phyloP scores from a whole-genome alignment of 108 stramenopile genomes.

The Cyclotella cryptica region DNA sequence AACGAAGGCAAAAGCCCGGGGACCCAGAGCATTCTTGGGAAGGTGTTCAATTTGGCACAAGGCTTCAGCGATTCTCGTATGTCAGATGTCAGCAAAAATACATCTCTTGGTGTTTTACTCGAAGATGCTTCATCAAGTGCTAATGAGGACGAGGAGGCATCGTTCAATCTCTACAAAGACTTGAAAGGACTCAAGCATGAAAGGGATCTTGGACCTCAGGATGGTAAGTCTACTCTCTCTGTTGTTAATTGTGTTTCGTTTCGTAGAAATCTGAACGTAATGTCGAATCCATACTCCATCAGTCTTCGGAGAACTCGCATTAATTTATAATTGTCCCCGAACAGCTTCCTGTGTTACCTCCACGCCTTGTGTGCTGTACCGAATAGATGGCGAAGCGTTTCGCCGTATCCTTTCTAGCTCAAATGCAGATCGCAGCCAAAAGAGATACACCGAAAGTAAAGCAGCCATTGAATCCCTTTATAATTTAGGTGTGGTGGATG shows the following conservation, averaged over 20 bases:
- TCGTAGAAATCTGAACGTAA: background rate
- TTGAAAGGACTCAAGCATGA: conserved; percentile 42
- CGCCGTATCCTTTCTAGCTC: conserved; percentile 54
- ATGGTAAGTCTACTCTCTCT: background rate
- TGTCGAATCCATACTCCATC: background rate
- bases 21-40: conserved; percentile 19
- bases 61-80: conserved; percentile 22
- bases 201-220: conserved; percentile 45
- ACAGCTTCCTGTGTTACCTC: conserved; percentile 59
- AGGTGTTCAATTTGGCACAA: conserved; percentile 25
- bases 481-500: conserved; percentile 45
- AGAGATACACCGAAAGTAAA: conserved; percentile 50
- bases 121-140: conserved; percentile 17
- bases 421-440: conserved; percentile 41
- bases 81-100: conserved; percentile 19
- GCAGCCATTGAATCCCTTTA: conserved; percentile 42
- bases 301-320: conserved; percentile 50
- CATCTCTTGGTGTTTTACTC: conserved; percentile 14
- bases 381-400: conserved; percentile 46
- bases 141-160: conserved; percentile 25
- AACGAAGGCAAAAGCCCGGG: conserved; percentile 12
- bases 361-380: conserved; percentile 41
- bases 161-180: conserved; percentile 37
- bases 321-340: conserved; percentile 67
- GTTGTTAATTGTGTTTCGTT: background rate